These are phyloP conservation scores for Stipa capillata DNA, from an alignment of 176 grass and related monocot genomes.

Conservation along the genomic window DNA sequence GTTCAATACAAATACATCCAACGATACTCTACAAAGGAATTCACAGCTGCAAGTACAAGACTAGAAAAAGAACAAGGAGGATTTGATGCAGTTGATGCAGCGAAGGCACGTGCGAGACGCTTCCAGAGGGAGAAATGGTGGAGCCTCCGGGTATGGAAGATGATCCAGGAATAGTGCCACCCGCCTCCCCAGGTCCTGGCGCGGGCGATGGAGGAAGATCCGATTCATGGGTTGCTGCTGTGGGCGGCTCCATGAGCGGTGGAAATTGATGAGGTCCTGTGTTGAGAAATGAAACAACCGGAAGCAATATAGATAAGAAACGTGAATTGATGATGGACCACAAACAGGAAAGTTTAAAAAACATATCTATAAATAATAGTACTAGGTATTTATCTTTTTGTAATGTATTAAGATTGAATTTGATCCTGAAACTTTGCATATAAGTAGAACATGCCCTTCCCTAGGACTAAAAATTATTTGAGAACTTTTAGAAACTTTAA, in stretches of 20 bases:
- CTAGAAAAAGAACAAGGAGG: conserved; percentile 29
- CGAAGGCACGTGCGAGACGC: background rate
- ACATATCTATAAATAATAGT: background rate
- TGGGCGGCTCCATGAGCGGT: conserved; percentile 41
- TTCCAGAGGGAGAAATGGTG: conserved; percentile 30
- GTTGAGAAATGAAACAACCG: background rate
- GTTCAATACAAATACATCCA: conserved; percentile 23
- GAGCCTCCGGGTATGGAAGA: conserved; percentile 30
- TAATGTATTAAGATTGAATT: background rate
- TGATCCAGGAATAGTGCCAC: conserved; percentile 36
- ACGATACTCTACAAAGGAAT: conserved; percentile 23
- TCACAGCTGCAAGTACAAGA: conserved; percentile 30
- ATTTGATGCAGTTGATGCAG: background rate
- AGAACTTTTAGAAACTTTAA: background rate
- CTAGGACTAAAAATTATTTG: background rate
- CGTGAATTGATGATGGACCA: background rate
- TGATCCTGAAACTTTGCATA: background rate
- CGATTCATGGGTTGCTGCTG: conserved; percentile 21
- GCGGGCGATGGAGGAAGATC: conserved; percentile 49
- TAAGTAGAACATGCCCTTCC: background rate
- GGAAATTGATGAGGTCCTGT: conserved; percentile 73
- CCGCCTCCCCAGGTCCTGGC: conserved; percentile 51
- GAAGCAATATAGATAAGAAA: background rate
- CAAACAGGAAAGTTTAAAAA: background rate
- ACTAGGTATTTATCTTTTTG: background rate